Percentiles rank a stretch among this genome's conserved stretches.
Evolutionary conservation across 768 basidiomycete genomes (phyloP).

Genomic region (Xerocomellus chrysenteron): DNA sequence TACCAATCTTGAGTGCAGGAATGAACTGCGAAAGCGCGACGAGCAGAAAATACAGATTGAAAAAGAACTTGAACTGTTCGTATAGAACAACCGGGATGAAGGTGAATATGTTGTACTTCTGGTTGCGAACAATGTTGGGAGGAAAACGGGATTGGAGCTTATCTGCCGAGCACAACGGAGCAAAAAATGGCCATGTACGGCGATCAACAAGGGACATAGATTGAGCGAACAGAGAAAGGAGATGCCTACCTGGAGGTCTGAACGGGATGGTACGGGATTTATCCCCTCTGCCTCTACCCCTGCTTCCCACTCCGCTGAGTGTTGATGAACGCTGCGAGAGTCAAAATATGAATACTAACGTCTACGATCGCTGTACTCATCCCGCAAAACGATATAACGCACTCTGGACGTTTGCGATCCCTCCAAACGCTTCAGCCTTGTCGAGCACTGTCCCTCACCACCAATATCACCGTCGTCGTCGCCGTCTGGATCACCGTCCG

Average conservation of each 20-base stretch:
- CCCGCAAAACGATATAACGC: conserved; percentile 2
- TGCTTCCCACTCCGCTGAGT: conserved; percentile 8
- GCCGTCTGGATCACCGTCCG: conserved; percentile 36
- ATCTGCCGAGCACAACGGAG: conserved; percentile 40
- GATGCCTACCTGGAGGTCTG: conserved; percentile 58
- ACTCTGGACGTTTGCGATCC: conserved; percentile 20
- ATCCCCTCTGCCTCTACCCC: conserved; percentile 44
- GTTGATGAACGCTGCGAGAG: conserved; percentile 25
- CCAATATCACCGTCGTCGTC: conserved; percentile 41
- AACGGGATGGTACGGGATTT: conserved; percentile 79
- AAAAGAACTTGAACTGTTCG: conserved; percentile 99
- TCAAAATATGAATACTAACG: neutral
- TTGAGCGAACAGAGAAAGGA: neutral
- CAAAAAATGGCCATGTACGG: neutral
- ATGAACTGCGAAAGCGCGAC: conserved; percentile 96
- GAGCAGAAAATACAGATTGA: conserved; percentile 97
- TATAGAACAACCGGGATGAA: conserved; percentile 97
- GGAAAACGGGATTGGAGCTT: conserved; percentile 73
- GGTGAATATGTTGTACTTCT: conserved; percentile 96
- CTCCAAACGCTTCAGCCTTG: conserved; percentile 27
- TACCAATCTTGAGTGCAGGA: conserved; percentile 93
- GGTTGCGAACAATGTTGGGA: conserved; percentile 92
- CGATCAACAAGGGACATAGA: neutral
- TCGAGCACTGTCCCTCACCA: conserved; percentile 28
- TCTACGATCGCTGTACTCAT: neutral